Evolutionary conservation across 345 rosid species (phyloP).

Genomic region (Salix purpurea): DNA sequence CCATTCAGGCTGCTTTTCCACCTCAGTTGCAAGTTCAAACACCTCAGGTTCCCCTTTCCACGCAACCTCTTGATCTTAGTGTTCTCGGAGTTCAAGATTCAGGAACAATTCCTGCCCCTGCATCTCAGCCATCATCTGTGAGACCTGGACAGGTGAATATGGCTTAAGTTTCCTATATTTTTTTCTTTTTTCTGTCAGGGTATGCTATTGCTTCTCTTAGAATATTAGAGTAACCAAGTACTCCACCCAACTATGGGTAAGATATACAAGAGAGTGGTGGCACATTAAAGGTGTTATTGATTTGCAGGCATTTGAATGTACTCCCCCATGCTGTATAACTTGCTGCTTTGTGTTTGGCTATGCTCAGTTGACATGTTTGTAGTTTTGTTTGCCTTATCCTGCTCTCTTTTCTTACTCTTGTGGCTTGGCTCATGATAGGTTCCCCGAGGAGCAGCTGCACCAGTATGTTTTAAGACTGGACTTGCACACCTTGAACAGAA

Average conservation of each 20-base stretch:
- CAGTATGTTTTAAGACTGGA: constrained; percentile 89
- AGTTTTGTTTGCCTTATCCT: neutral
- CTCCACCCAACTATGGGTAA: neutral
- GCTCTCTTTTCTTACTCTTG: neutral
- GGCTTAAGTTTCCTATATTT: neutral
- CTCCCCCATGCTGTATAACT: neutral
- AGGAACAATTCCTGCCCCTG: constrained; percentile 54
- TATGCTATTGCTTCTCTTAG: neutral
- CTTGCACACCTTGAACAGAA: constrained; percentile 97
- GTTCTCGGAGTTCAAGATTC: constrained; percentile 77
- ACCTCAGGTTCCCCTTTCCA: constrained; percentile 43
- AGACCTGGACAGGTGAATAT: constrained; percentile 87
- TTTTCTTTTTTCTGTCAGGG: neutral
- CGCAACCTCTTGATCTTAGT: constrained; percentile 92
- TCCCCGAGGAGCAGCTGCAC: constrained; percentile 91
- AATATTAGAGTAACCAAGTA: neutral
- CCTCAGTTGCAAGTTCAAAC: constrained; percentile 43
- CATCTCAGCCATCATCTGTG: constrained; percentile 62
- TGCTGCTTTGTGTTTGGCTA: neutral
- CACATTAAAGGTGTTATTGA: neutral
- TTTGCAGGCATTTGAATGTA: neutral
- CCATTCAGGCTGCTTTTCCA: constrained; percentile 35
- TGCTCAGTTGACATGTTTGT: neutral
- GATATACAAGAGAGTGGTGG: neutral
- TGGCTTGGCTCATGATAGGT: constrained; percentile 43